Evolutionary conservation across 2,329 filamentous ascomycete genomes (phyloP).

Genomic region (Aspergillus tamarii): DNA sequence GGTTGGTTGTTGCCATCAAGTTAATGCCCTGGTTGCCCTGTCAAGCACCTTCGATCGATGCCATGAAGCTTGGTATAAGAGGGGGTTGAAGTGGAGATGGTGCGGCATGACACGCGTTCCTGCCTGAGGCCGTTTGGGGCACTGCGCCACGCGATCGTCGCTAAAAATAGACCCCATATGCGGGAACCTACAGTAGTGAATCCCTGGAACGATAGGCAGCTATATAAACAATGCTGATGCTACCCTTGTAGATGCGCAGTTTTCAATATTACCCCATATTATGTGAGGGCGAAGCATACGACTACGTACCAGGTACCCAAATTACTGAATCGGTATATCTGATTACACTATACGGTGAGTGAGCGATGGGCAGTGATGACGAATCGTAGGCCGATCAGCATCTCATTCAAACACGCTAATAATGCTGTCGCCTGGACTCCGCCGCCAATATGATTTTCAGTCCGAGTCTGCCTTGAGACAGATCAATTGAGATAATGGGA

Average conservation of each 20-base stretch:
- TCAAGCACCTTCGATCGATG: neutral
- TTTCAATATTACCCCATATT: neutral
- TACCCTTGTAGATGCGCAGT: neutral
- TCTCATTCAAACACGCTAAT: neutral
- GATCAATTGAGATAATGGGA: neutral
- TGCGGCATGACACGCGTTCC: neutral
- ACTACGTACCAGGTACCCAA: neutral
- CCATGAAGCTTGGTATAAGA: slow-evolving; percentile 7
- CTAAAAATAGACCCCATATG: slow-evolving; percentile 10
- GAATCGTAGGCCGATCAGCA: slow-evolving; percentile 1
- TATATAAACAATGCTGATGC: neutral
- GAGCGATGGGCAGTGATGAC: neutral
- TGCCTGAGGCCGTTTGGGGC: neutral
- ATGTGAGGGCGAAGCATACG: neutral
- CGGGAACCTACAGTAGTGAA: neutral
- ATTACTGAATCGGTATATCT: neutral
- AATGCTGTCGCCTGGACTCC: neutral
- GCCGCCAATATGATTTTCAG: neutral
- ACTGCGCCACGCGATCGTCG: slow-evolving; percentile 11
- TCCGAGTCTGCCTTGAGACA: neutral
- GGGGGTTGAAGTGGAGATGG: neutral
- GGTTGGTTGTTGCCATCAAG: neutral
- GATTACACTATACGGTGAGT: neutral
- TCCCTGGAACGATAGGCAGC: neutral
- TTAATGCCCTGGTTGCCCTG: neutral